phyloP scores from a whole-genome alignment of 371 early-diverging fungal species.

The Entomophthora muscae region DNA sequence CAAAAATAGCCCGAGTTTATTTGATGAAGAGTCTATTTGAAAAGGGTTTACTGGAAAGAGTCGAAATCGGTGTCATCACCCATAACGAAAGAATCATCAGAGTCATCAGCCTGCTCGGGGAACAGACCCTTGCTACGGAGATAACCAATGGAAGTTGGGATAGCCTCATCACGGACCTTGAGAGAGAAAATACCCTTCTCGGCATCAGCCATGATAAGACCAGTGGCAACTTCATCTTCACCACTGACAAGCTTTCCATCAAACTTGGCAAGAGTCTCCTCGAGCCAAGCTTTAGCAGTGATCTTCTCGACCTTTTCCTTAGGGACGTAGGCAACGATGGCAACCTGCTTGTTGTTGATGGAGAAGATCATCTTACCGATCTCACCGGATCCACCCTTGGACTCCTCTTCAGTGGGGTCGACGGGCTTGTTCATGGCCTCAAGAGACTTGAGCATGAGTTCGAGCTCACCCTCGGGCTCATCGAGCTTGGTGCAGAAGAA shows the following conservation, averaged over 20 bases:
- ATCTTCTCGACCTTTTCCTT: constrained; percentile 7
- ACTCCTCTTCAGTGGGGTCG: constrained; percentile 12
- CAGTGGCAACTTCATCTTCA: constrained; percentile 9
- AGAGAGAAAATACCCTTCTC: constrained; percentile 10
- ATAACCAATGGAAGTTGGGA: constrained; percentile 9
- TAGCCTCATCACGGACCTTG: constrained; percentile 13
- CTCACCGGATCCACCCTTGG: constrained; percentile 12
- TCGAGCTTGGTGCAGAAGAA: constrained; percentile 14
- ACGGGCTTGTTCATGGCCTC: constrained; percentile 12
- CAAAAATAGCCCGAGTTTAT: too few species aligned
- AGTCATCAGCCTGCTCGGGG: constrained; percentile 10
- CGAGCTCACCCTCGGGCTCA: constrained; percentile 11
- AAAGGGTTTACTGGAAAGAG: background rate
- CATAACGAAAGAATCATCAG: constrained; percentile 8
- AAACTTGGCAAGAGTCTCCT: constrained; percentile 4
- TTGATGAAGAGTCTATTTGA: background rate
- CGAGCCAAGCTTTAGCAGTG: constrained; percentile 8
- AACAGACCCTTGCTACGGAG: constrained; percentile 11
- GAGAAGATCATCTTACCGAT: constrained; percentile 14
- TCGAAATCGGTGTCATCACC: constrained; percentile 11
- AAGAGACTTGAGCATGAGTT: constrained; percentile 10
- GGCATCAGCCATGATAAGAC: constrained; percentile 8
- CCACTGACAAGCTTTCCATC: constrained; percentile 9
- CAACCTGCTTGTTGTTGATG: constrained; percentile 7
- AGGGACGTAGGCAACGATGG: constrained; percentile 13